Evolutionary conservation across 176 grass and related monocot genomes (phyloP), one percentile per base, ranked within the genome.

Genomic region (Oryza glumipatula): DNA sequence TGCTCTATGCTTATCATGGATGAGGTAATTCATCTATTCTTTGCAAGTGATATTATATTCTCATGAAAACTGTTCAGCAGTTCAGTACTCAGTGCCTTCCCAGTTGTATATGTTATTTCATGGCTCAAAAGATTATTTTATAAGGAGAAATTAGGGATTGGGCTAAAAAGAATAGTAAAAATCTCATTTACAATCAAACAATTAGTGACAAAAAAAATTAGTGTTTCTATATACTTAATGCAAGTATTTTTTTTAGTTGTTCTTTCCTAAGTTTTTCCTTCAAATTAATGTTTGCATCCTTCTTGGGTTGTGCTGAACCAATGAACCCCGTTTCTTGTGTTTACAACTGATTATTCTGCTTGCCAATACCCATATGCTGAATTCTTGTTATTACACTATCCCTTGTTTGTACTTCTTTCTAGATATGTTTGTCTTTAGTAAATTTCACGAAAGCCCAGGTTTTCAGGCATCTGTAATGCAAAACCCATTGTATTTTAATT

Each of bases 1-100:
- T 98, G 91, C 78, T 91, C 85, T 54, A 98, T 98, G 93, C 85
- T 98, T 66, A 73, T 98, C 38, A 85, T 98, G 89, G 96, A 98
- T 75, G 96, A 98, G 96, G 96, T 98, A 94, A 76, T 84, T 81
- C 24, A 78, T 75, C 60, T 79, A 76, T 72, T 67, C 7, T 60
- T 83, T 87, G 12, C 46, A 26, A 58, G 19, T 43, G 13, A 6
- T 24, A 16, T 49, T 73, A 46, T 14, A 51, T 38, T 22, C 22
- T 76, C 36, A 64, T 69, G 61, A 68, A 79, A 49, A 76, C 41
- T 65, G 49, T 63, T 64, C 7, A 14, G 24, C 76, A 65, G 63
- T 63, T 41, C 7, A 21, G 19, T 82, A 65, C 10, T 56, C 26
- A 74, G 11, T 80, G 6, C 47, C 47, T 84, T n/a, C 22, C 30